phyloP scores from a whole-genome alignment of 2,329 filamentous ascomycete species.

The Alternaria sp. region DNA sequence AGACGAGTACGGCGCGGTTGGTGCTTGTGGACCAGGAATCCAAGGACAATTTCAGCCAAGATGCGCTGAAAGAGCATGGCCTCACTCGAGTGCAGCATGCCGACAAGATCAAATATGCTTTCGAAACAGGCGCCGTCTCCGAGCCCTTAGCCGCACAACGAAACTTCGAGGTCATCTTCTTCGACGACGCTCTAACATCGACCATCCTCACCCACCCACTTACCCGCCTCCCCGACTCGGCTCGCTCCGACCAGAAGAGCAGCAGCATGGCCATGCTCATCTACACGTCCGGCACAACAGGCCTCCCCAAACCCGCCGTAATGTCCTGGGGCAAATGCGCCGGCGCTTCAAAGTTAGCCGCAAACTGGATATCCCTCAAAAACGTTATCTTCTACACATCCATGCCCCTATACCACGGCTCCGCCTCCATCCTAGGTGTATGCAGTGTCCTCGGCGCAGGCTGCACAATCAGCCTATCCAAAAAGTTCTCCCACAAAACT shows the following conservation, averaged over 20 bases:
- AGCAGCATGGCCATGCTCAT: slow-evolving; percentile 50
- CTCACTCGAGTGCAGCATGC: slow-evolving; percentile 24
- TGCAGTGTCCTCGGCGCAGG: slow-evolving; percentile 40
- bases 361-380: slow-evolving; percentile 39
- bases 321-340: slow-evolving; percentile 42
- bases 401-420: slow-evolving; percentile 52
- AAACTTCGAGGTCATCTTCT: slow-evolving; percentile 44
- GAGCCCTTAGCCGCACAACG: slow-evolving; percentile 24
- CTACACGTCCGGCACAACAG: slow-evolving; percentile 52
- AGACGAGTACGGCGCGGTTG: slow-evolving; percentile 64
- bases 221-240: slow-evolving; percentile 42
- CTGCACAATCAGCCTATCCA: slow-evolving; percentile 39
- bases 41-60: slow-evolving; percentile 40
- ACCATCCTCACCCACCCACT: slow-evolving; percentile 42
- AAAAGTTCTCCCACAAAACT: slow-evolving; percentile 49
- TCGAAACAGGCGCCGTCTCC: slow-evolving; percentile 23
- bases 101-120: slow-evolving; percentile 34
- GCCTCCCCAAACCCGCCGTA: slow-evolving; percentile 49
- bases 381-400: slow-evolving; percentile 49
- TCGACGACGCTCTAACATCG: slow-evolving; percentile 38
- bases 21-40: slow-evolving; percentile 67
- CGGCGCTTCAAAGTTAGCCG: slow-evolving; percentile 29
- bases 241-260: slow-evolving; percentile 35
- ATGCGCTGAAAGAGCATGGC: slow-evolving; percentile 43
- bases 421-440: slow-evolving; percentile 44